Evolutionary conservation across 257 asterid species (phyloP), one percentile per base, ranked within the genome.

Genomic region (Apocynum venetum): DNA sequence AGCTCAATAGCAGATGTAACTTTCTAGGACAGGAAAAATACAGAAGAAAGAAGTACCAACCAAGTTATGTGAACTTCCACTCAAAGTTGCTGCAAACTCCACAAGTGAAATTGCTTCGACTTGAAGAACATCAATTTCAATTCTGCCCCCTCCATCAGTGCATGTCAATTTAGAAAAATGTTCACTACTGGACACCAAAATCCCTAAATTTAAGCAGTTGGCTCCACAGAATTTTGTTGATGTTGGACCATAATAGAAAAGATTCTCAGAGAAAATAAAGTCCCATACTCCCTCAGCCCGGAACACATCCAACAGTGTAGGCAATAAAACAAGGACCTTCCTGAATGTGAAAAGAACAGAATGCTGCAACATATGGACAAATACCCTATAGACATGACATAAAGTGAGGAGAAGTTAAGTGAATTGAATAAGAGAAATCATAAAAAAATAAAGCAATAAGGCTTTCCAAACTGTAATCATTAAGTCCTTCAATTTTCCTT

Each of bases 261-360:
- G 88, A 74, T 80, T 93, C 93, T 95, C 99, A 68, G 99, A 96
- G 93, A 96, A 93, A 84, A 96, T 89, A 71, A 95, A 93, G 88
- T 93, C 98, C 98, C 98, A 96, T 77, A 91, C 94, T 73, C 97
- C 93, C 88, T 96, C 99, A 71, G 86, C 86, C 64, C 97, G 98
- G 87, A 96, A 91, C 82, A 96, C 91, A 75, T 89, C 91, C 72
- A 96, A 78, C 80, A 91, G 83, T 41, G 94, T 81, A 55, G 98
- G 94, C 78, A 89, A 87, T 68, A 87, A 83, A 73, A 69, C 83
- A 83, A 96, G 94, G 83, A 90, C 89, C 83, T 88, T 90, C 87
- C 86, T 85, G 87, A 93, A 91, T 64, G 89, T 87, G 78, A 84
- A 86, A 79, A 93, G 91, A 84, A 87, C 91, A 86, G 80, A 80